Conservation (phyloP, 2,329 filamentous ascomycete species). For the Epichloe elymi region DNA sequence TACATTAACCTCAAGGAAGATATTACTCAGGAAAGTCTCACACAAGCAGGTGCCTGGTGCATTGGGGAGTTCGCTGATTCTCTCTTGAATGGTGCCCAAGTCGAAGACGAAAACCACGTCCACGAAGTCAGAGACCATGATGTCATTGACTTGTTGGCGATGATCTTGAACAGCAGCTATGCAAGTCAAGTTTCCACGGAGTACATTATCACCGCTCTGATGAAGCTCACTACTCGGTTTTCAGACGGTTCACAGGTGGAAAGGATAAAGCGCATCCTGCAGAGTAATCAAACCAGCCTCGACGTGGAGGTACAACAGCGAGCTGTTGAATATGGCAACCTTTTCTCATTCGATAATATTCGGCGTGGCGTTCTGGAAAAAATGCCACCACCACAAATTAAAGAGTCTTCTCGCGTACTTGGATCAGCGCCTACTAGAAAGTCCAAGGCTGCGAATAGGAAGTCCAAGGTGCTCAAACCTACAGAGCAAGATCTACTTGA, state of each 20-base stretch:
- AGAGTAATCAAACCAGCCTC: slow-evolving; percentile 68
- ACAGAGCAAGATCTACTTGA: slow-evolving; percentile 88
- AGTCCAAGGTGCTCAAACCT: slow-evolving; percentile 65
- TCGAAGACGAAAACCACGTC: slow-evolving; percentile 87
- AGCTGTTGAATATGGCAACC: slow-evolving; percentile 85
- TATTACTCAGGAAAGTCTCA: slow-evolving; percentile 93
- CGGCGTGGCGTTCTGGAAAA: slow-evolving; percentile 80
- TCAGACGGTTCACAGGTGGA: slow-evolving; percentile 76
- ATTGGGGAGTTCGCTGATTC: slow-evolving; percentile 95
- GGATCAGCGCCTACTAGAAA: slow-evolving; percentile 60
- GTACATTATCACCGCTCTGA: slow-evolving; percentile 88
- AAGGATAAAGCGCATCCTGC: slow-evolving; percentile 65
- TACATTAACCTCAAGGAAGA: slow-evolving; percentile 87
- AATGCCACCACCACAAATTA: slow-evolving; percentile 95
- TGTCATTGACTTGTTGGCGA: slow-evolving; percentile 81
- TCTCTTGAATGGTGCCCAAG: slow-evolving; percentile 76
- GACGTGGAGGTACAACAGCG: slow-evolving; percentile 95
- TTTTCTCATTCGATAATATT: slow-evolving; percentile 84
- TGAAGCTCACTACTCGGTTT: slow-evolving; percentile 88
- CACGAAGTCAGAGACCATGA: slow-evolving; percentile 72
- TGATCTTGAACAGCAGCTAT: slow-evolving; percentile 89
- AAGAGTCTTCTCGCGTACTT: slow-evolving; percentile 83
- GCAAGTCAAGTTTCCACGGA: slow-evolving; percentile 83
- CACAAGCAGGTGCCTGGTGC: slow-evolving; percentile 87
- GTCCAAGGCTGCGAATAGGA: slow-evolving; percentile 57